phyloP scores from a whole-genome alignment of 75 land plant species.

The Cunninghamia lanceolata region DNA sequence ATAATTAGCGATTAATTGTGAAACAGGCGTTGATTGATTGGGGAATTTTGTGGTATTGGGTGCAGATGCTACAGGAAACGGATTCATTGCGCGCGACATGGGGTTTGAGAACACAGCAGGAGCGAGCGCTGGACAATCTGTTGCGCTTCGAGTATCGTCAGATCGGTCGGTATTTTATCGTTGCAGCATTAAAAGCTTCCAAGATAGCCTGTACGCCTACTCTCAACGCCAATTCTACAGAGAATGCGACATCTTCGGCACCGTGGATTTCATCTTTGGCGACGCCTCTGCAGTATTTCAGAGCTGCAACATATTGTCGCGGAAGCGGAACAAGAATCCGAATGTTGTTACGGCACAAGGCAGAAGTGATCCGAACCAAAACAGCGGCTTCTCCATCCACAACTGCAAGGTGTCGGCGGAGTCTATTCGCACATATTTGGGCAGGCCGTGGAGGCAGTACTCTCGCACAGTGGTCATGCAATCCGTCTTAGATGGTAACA shows the following conservation, averaged over 20 bases:
- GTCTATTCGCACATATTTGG: not conserved
- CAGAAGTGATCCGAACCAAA: conserved; percentile 9
- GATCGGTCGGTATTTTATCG: conserved; percentile 9
- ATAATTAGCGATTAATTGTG: no score
- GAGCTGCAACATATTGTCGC: conserved; percentile 1
- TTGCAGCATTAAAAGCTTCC: conserved; percentile 7
- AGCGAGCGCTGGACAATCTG: not conserved
- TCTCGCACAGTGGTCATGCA: not conserved
- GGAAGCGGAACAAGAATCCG: not conserved
- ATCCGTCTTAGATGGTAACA: not conserved
- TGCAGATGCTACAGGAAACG: not conserved
- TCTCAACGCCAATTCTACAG: conserved; percentile 14
- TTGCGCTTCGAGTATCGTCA: conserved; percentile 10
- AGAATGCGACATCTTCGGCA: conserved; percentile 14
- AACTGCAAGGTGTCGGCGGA: not conserved
- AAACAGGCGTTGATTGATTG: no score
- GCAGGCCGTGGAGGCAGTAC: not conserved
- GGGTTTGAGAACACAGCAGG: conserved; percentile 10
- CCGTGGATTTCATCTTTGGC: conserved; percentile 21
- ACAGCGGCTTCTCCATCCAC: conserved; percentile 9
- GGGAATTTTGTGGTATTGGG: not conserved
- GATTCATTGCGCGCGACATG: conserved; percentile 10
- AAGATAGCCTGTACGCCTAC: conserved; percentile 11
- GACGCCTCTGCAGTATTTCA: conserved; percentile 19
- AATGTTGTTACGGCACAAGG: conserved; percentile 7